Evolutionary conservation across 176 grass and related monocot species (phyloP).

Genomic region (Neostapfia colusana): DNA sequence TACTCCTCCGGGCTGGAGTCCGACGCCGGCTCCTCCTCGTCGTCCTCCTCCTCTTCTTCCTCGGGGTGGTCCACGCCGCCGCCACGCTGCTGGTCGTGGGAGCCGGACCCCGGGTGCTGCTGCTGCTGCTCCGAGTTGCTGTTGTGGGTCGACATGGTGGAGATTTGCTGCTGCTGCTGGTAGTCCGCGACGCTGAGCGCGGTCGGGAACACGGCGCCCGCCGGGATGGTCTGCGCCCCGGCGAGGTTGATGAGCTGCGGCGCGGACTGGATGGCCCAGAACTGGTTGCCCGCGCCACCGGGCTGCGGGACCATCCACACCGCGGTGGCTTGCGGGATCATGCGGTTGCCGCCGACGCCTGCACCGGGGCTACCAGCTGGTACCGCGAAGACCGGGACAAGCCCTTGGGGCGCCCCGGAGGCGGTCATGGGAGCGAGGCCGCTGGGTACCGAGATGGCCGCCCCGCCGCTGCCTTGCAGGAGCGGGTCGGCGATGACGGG

Average conservation of each 20-base stretch:
- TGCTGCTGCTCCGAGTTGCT: constrained; percentile 33
- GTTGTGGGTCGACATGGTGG: constrained; percentile 33
- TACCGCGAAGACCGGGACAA: constrained; percentile 76
- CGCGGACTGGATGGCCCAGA: constrained; percentile 76
- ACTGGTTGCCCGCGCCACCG: constrained; percentile 31
- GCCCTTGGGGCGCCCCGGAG: constrained; percentile 41
- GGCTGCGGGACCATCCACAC: constrained; percentile 83
- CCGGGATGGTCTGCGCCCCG: constrained; percentile 39
- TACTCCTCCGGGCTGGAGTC: constrained; percentile 69
- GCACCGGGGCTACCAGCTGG: constrained; percentile 28
- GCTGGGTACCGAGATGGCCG: constrained; percentile 60
- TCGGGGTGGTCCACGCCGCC: constrained; percentile 34
- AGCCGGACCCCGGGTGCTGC: constrained; percentile 38
- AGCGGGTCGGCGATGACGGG: constrained; percentile 74
- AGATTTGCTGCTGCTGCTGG: constrained; percentile 37
- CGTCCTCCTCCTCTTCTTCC: constrained; percentile 61
- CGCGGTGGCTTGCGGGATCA: constrained; percentile 74
- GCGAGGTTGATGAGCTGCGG: constrained; percentile 75
- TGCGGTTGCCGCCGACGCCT: constrained; percentile 25
- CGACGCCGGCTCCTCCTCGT: constrained; percentile 67
- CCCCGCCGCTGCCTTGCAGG: constrained; percentile 52
- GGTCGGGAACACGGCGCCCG: constrained; percentile 33
- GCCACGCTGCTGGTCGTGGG: constrained; percentile 38
- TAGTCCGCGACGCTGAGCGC: constrained; percentile 40
- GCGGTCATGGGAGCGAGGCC: constrained; percentile 67